Base-by-base conservation (phyloP, 257 asterid genomes). In the Nicotiana tomentosiformis region DNA sequence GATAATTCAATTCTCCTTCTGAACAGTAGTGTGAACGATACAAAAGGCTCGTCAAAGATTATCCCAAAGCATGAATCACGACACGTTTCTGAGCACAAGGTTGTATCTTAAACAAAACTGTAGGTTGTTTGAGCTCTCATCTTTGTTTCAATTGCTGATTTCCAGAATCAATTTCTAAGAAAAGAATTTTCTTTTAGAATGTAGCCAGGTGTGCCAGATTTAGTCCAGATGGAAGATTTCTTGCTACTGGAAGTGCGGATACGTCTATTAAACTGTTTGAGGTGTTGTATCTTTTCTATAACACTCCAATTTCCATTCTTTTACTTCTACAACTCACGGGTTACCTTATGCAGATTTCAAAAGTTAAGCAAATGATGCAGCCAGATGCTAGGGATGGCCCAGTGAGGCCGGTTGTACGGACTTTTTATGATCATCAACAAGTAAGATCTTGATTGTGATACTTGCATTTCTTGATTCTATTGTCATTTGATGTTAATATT, bases 191-290 rank as follows among this genome's bases (percentile, higher is more conserved):
- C 77, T 61, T 82, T 77, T 70, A 94, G 98, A 92, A 88, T 86
- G 92, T 87, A 37, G 96, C 95, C 56, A 90, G 95, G 86, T 94
- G 97, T 85, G 98, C 97, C 86, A 92, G 94, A 87, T 94, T 92
- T 78, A 94, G 98, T 83, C 94, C 93, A 32, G 98, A 94, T 88
- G 97, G 98, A 85, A 91, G 93, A 87, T 91, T 89, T 88, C 90
- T 94, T 89, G 98, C 98, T 57, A 90, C 97, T 82, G 98, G 94
- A 82, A 94, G 97, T 86, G 93, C 96, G 65, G 98, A 94, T 88
- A 86, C 97, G 64, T 92, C 98, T 70, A 90, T 93, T 84, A 93
- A 93, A 86, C 93, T 92, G 84, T 86, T 91, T 85, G 98, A 92
- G 96, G 95, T 91, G 77, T 77, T 65, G 77, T 77, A 49, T 51